Base-by-base conservation (phyloP, 345 rosid species). In the Isatis tinctoria region DNA sequence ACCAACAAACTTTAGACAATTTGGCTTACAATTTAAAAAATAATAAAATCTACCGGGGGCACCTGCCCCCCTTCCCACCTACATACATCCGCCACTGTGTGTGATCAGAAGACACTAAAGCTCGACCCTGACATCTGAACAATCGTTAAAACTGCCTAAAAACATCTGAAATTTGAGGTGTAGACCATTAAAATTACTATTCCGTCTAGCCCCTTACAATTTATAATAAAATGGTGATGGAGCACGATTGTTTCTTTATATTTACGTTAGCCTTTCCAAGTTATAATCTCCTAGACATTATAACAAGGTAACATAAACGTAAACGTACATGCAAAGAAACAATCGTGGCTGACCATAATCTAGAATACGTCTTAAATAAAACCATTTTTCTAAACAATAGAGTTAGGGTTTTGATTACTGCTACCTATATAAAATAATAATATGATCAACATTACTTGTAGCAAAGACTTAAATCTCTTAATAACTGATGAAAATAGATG, bases 401-500 rank as follows among this genome's bases (percentile, higher is more conserved):
- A 8, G 47, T 24, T 57, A 44, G 67, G 48, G 41, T 60, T 59
- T 30, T 51, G 10, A 30, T 66, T 53, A 28, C 17, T 71, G 8
- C 6, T 4, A n/a, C 6, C 14, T 18, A n/a, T 9, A 36, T 28
- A n/a, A 10, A 27, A 3, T 32, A 22, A 48, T 14, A 17, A 33
- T 61, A 52, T 37, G 62, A 70, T 28, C 6, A 52, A 45, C 40
- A 36, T 52, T 14, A 40, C 56, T 24, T 20, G 3, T 58, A 40
- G 24, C 18, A 45, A 44, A 64, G 3, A 56, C 16, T 30, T 63
- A 28, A 9, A 22, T 37, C 2, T 39, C 37, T 13, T 14, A 10
- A 24, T 32, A 51, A 26, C 9, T 58, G 20, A 40, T 77, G 32
- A 11, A 49, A 65, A 53, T 36, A 94, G 97, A 89, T 90, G 92